These are phyloP conservation scores for Cryptosporidium xiaoi DNA, from an alignment of 169 alveolate species.

Conservation along the genomic window DNA sequence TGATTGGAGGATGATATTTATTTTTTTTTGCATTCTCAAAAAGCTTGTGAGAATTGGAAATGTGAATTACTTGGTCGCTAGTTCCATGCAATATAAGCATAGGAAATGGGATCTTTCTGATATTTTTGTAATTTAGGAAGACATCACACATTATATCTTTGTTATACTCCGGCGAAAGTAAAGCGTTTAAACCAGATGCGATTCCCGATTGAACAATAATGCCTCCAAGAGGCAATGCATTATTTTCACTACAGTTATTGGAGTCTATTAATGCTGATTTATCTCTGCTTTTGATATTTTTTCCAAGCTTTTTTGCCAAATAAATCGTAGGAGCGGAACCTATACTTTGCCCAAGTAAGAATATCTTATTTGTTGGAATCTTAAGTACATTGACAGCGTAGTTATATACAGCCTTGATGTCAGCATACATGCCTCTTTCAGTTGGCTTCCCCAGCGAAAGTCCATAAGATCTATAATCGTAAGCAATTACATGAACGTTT, in stretches of 20 bases:
- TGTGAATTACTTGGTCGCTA: slow-evolving; percentile 51
- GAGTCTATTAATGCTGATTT: no score
- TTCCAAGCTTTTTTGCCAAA: slow-evolving; percentile 30
- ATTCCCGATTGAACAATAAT: slow-evolving; percentile 64
- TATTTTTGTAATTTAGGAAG: slow-evolving; percentile 28
- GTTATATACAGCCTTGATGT: slow-evolving; percentile 46
- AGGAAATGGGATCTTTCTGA: slow-evolving; percentile 51
- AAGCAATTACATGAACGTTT: slow-evolving; percentile 51
- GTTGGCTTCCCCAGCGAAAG: slow-evolving; percentile 67
- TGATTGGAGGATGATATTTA: slow-evolving; percentile 33
- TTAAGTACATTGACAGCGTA: slow-evolving; percentile 55
- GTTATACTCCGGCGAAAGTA: slow-evolving; percentile 43
- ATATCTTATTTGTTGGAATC: slow-evolving; percentile 18
- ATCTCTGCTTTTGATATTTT: not conserved
- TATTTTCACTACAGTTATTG: not conserved
- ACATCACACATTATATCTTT: slow-evolving; percentile 39
- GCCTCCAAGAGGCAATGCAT: slow-evolving; percentile 37
- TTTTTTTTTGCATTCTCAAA: slow-evolving; percentile 45
- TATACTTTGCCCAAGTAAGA: slow-evolving; percentile 64
- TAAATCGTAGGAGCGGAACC: slow-evolving; percentile 68
- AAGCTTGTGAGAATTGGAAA: slow-evolving; percentile 36
- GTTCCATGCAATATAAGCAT: slow-evolving; percentile 55
- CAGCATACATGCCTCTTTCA: slow-evolving; percentile 65
- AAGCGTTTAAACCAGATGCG: slow-evolving; percentile 69
- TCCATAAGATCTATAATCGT: slow-evolving; percentile 68